Evolutionary conservation across 108 stramenopile genomes (phyloP).

Genomic region (Conticribra guillardii): DNA sequence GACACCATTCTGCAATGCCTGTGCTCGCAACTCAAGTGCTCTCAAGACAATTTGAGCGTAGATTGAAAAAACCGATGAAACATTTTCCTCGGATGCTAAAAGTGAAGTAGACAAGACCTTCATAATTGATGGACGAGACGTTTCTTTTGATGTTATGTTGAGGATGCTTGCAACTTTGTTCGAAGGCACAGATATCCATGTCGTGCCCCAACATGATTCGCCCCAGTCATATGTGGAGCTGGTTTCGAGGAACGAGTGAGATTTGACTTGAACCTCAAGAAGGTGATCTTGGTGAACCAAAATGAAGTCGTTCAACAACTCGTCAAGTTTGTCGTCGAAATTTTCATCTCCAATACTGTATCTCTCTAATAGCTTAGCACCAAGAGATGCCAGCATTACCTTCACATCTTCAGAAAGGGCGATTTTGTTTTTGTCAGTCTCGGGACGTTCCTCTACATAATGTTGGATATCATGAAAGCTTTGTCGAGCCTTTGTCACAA

Average conservation of each 20-base stretch:
- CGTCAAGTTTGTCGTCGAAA: slow-evolving; percentile 51
- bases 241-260: slow-evolving; percentile 4
- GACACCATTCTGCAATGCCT: no score
- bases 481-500: slow-evolving; percentile 66
- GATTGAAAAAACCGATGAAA: slow-evolving; percentile 22
- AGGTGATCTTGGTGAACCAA: slow-evolving; percentile 46
- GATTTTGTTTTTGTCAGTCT: not conserved
- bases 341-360: slow-evolving; percentile 54
- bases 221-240: not conserved
- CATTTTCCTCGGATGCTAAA: slow-evolving; percentile 25
- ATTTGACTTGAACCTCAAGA: not conserved
- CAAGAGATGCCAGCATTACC: slow-evolving; percentile 52
- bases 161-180: slow-evolving; percentile 16
- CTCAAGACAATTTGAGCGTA: slow-evolving; percentile 23
- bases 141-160: slow-evolving; percentile 5
- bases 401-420: slow-evolving; percentile 27
- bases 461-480: slow-evolving; percentile 55
- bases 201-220: slow-evolving; percentile 32
- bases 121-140: slow-evolving; percentile 44
- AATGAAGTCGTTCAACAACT: slow-evolving; percentile 78
- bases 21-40: slow-evolving; percentile 25
- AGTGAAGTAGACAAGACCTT: slow-evolving; percentile 41
- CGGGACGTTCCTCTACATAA: slow-evolving; percentile 3
- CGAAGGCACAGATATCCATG: slow-evolving; percentile 43
- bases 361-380: slow-evolving; percentile 59